Percentiles rank a stretch among this genome's conserved stretches.
Evolutionary conservation across 2,329 filamentous ascomycete species (phyloP).

Genomic region (Camptophora hylomeconis): DNA sequence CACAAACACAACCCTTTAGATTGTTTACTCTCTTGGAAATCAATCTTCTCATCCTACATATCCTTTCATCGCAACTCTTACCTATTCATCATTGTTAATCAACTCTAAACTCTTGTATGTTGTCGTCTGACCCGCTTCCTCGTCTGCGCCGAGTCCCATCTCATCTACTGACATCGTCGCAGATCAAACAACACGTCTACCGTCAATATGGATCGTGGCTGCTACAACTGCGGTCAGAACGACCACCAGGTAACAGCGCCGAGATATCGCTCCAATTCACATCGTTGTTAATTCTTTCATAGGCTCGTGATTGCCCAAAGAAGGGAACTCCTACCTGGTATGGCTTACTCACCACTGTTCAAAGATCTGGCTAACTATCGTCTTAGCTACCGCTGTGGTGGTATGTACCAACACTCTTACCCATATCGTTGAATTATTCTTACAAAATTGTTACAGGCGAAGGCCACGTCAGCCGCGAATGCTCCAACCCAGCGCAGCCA

Average conservation of each 20-base stretch:
- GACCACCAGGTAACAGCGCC: constrained; percentile 14
- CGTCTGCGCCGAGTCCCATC: too few species aligned
- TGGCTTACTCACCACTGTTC: constrained; percentile 2
- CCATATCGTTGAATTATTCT: too few species aligned
- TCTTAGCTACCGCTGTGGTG: constrained; percentile 66
- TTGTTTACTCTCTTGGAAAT: too few species aligned
- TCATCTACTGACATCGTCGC: constrained; percentile 3
- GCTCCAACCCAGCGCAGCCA: constrained; percentile 78
- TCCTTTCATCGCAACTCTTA: too few species aligned
- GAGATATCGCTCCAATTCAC: too few species aligned
- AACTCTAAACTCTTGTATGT: too few species aligned
- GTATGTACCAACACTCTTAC: constrained; percentile 36
- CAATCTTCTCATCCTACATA: too few species aligned
- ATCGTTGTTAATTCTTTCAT: constrained; percentile 5
- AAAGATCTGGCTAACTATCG: constrained; percentile 6
- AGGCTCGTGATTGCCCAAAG: constrained; percentile 63
- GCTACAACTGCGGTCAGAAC: constrained; percentile 41
- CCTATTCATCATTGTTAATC: too few species aligned
- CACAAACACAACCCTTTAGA: too few species aligned
- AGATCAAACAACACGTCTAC: constrained; percentile 14
- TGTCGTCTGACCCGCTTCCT: too few species aligned
- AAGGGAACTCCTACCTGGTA: constrained; percentile 73
- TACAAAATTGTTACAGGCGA: constrained; percentile 28
- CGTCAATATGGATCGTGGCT: constrained; percentile 39
- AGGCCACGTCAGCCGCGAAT: constrained; percentile 84